phyloP scores from a whole-genome alignment of 768 basidiomycete species.

The Lactarius sanguifluus region DNA sequence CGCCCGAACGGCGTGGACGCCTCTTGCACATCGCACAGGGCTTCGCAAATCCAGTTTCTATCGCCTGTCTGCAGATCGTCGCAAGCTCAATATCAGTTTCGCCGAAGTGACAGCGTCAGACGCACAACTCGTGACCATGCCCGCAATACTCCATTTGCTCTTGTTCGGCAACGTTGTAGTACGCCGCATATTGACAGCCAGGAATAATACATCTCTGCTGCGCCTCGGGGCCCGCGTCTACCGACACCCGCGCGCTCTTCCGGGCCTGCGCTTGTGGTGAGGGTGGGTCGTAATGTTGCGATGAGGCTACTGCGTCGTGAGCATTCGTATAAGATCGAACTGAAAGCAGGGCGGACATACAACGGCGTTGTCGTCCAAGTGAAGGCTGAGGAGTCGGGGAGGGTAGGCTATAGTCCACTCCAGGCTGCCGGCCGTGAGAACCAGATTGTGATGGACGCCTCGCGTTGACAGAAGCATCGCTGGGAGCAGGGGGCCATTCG shows the following conservation, averaged over 20 bases:
- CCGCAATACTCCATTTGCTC: conserved; percentile 27
- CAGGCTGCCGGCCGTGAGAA: background rate
- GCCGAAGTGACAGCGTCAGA: background rate
- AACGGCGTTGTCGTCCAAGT: background rate
- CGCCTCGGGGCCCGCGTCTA: background rate
- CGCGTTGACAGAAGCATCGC: background rate
- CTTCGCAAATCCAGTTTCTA: conserved; percentile 11
- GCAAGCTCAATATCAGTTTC: no score
- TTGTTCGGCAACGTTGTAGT: conserved; percentile 12
- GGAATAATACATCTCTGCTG: conserved; percentile 10
- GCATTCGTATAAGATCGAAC: background rate
- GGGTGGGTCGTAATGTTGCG: background rate
- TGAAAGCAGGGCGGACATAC: conserved; percentile 6
- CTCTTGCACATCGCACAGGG: conserved; percentile 18
- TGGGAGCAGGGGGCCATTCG: background rate
- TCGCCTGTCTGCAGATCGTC: conserved; percentile 23
- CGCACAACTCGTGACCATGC: conserved; percentile 21
- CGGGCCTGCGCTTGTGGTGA: background rate
- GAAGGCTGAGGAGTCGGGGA: background rate
- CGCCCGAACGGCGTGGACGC: conserved; percentile 13
- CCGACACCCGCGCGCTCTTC: background rate
- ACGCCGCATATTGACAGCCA: conserved; percentile 14
- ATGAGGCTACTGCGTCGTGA: background rate
- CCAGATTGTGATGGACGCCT: background rate
- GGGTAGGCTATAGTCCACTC: background rate